phyloP scores from a whole-genome alignment of 2,329 filamentous ascomycete genomes.

The Stemphylium lycopersici region DNA sequence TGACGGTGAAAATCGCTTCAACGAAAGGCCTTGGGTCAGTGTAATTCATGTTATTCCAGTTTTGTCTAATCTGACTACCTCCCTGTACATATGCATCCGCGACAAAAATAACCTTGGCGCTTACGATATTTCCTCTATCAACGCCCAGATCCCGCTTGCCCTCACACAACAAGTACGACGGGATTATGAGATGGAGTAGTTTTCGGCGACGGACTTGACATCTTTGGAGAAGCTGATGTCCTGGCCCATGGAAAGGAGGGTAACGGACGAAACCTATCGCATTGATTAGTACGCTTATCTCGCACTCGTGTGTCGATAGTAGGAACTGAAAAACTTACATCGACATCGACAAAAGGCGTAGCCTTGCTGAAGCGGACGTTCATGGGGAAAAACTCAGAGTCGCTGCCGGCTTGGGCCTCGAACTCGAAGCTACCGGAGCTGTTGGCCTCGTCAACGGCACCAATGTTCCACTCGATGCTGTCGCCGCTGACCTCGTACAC shows the following conservation, averaged over 20 bases:
- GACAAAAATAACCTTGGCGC: too few relatives aligned
- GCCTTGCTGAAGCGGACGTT: slow-evolving; percentile 85
- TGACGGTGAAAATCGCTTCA: too few relatives aligned
- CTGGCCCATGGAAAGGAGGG: slow-evolving; percentile 75
- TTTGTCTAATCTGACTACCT: too few relatives aligned
- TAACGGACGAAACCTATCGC: slow-evolving; percentile 69
- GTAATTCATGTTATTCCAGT: too few relatives aligned
- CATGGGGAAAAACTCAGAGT: slow-evolving; percentile 99
- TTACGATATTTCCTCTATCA: not conserved
- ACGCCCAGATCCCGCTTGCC: not conserved
- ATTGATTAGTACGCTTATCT: slow-evolving; percentile 29
- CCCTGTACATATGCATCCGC: not conserved
- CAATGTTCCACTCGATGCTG: slow-evolving; percentile 91
- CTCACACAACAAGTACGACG: not conserved
- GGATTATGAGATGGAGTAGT: slow-evolving; percentile 73
- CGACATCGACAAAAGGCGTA: slow-evolving; percentile 86
- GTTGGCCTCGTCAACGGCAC: slow-evolving; percentile 82
- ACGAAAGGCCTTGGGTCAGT: too few relatives aligned
- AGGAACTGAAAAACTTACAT: slow-evolving; percentile 67
- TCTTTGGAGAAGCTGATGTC: slow-evolving; percentile 85
- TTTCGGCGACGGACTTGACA: slow-evolving; percentile 75
- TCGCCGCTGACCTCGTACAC: slow-evolving; percentile 93
- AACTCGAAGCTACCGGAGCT: slow-evolving; percentile 91
- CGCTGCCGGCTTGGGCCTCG: slow-evolving; percentile 83
- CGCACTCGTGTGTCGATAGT: not conserved